A percentile compares a stretch with the other conserved stretches of the same genome.
These are phyloP conservation scores for Hyphopichia burtonii DNA, from an alignment of 1,139 yeast species.

Conservation along the genomic window DNA sequence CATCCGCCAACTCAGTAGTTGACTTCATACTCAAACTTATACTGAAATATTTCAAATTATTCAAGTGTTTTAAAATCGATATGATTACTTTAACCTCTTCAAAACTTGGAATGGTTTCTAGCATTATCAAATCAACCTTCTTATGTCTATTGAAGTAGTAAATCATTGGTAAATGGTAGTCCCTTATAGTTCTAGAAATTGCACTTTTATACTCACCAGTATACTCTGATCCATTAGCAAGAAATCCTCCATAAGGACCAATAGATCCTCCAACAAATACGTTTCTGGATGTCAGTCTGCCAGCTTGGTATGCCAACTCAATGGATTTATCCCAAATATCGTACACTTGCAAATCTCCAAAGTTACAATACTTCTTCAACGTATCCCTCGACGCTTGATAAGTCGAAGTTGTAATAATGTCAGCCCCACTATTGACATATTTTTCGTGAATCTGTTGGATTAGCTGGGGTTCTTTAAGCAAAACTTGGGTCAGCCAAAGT, in stretches of 20 bases:
- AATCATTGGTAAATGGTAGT: conserved; percentile 52
- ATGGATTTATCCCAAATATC: conserved; percentile 32
- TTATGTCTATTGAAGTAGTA: conserved; percentile 28
- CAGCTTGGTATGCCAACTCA: conserved; percentile 21
- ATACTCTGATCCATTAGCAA: conserved; percentile 68
- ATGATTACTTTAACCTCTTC: conserved; percentile 45
- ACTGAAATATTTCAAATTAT: conserved; percentile 20
- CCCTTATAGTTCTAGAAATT: conserved; percentile 26
- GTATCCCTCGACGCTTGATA: conserved; percentile 58
- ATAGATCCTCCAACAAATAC: conserved; percentile 53
- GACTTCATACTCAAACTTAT: conserved; percentile 29
- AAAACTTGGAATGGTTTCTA: conserved; percentile 65
- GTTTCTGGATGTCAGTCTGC: conserved; percentile 9
- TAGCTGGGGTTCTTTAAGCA: conserved; percentile 45
- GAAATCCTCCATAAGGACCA: conserved; percentile 73
- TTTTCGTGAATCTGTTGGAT: conserved; percentile 50
- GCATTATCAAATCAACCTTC: conserved; percentile 52
- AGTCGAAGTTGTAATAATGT: conserved; percentile 56
- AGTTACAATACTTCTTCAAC: conserved; percentile 29
- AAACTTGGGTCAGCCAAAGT: conserved; percentile 63
- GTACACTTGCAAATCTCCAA: conserved; percentile 20
- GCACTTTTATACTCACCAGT: conserved; percentile 55
- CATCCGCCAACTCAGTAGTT: conserved; percentile 27
- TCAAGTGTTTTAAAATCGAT: conserved; percentile 14
- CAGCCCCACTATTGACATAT: conserved; percentile 56